Conservation (phyloP, 352 stramenopile genomes). For the Phytophthora brassicae region DNA sequence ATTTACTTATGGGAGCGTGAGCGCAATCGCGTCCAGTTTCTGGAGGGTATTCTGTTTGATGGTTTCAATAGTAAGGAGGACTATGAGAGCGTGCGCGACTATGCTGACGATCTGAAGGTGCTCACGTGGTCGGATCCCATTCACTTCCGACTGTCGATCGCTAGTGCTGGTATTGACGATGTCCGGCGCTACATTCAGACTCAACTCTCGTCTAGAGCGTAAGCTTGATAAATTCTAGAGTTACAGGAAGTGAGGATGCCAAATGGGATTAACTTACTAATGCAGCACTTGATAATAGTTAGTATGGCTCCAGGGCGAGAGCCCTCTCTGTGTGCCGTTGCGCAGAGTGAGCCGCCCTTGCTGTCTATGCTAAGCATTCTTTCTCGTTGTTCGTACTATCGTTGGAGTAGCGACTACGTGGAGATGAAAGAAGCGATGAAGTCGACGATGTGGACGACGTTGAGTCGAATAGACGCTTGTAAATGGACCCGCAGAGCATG, state of each 20-base stretch:
- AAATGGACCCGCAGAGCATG: constrained; percentile 73
- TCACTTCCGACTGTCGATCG: constrained; percentile 79
- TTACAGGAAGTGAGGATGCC: constrained; percentile 2
- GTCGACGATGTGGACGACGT: constrained; percentile 41
- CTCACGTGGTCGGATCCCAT: constrained; percentile 83
- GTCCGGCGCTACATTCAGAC: constrained; percentile 78
- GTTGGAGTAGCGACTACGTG: constrained; percentile 51
- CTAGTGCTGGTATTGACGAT: constrained; percentile 56
- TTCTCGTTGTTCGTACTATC: constrained; percentile 49
- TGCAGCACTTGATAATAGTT: constrained; percentile 43
- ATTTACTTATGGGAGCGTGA: constrained; percentile 92
- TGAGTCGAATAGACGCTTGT: constrained; percentile 71
- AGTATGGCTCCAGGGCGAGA: constrained; percentile 26
- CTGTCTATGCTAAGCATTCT: constrained; percentile 50
- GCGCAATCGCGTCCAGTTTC: constrained; percentile 85
- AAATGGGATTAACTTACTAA: constrained; percentile 33
- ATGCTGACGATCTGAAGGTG: constrained; percentile 65
- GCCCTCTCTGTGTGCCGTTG: constrained; percentile 26
- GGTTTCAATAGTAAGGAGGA: constrained; percentile 84
- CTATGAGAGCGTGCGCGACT: constrained; percentile 78
- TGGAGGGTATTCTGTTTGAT: constrained; percentile 85
- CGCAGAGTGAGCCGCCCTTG: constrained; percentile 20
- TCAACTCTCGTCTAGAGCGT: constrained; percentile 40
- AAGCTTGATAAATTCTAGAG: too few relatives aligned
- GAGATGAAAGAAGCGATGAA: constrained; percentile 50